Conservation (phyloP, 176 grass and related monocot genomes). For the Aegilops sharonensis region DNA sequence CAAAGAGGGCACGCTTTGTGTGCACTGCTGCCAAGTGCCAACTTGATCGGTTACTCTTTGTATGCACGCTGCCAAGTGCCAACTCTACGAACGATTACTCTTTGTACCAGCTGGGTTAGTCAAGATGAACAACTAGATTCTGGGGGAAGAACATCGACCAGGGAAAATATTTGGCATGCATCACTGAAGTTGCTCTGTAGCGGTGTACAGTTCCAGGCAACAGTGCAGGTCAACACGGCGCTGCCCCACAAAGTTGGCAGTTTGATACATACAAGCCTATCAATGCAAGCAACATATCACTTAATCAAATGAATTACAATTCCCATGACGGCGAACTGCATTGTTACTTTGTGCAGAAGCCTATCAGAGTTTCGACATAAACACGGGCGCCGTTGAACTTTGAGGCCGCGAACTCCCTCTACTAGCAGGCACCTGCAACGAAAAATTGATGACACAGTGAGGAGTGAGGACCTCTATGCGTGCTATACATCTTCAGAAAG, state of each 20-base stretch:
- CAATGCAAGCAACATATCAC: not conserved
- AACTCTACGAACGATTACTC: too few species aligned
- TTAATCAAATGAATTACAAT: conserved; percentile 18
- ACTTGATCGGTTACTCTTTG: too few species aligned
- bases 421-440: conserved; percentile 30
- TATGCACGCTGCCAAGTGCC: too few species aligned
- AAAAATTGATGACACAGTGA: not conserved
- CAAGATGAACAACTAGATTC: not conserved
- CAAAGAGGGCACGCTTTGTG: not conserved
- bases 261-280: not conserved
- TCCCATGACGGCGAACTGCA: not conserved
- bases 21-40: not conserved
- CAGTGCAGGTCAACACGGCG: not conserved
- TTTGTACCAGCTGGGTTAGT: not conserved
- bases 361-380: conserved; percentile 43
- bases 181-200: conserved; percentile 19
- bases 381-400: not conserved
- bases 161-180: not conserved
- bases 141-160: not conserved
- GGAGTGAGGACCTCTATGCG: not conserved
- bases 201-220: not conserved
- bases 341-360: not conserved
- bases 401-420: not conserved
- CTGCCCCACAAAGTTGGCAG: not conserved
- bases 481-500: not conserved